Evolutionary conservation across 2,329 filamentous ascomycete species (phyloP).

Genomic region (Xylaria sp.): DNA sequence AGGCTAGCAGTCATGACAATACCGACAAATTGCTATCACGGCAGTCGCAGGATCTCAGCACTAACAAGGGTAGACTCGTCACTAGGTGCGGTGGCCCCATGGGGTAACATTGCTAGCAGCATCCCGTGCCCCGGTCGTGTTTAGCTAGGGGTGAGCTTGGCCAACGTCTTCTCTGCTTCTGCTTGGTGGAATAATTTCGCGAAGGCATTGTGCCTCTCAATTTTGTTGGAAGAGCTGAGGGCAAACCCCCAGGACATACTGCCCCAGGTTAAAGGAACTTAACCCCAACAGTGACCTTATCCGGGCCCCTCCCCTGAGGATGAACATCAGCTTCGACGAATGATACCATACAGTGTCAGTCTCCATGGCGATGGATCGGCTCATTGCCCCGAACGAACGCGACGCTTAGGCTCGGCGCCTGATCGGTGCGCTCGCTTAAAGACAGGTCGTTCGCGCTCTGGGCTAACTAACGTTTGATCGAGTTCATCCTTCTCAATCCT

Average conservation of each 20-base stretch:
- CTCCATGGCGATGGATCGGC: neutral
- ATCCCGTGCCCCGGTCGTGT: constrained; percentile 15
- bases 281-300: constrained; percentile 9
- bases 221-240: neutral
- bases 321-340: constrained; percentile 2
- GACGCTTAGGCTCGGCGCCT: constrained; percentile 10
- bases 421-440: constrained; percentile 16
- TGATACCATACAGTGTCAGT: neutral
- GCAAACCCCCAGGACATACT: neutral
- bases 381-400: constrained; percentile 8
- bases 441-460: constrained; percentile 8
- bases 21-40: neutral
- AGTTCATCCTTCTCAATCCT: neutral
- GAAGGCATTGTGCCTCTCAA: neutral
- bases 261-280: constrained; percentile 7
- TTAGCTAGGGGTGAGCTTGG: constrained; percentile 17
- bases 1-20: neutral
- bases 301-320: neutral
- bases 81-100: constrained; percentile 22
- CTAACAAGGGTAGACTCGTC: constrained; percentile 12
- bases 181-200: constrained; percentile 30
- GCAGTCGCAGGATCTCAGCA: constrained; percentile 3
- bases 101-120: too few relatives aligned
- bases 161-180: neutral
- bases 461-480: neutral